Percentiles rank a stretch among this genome's conserved stretches.
phyloP scores from a whole-genome alignment of 2,329 filamentous ascomycete species.

The Nemania abortiva region DNA sequence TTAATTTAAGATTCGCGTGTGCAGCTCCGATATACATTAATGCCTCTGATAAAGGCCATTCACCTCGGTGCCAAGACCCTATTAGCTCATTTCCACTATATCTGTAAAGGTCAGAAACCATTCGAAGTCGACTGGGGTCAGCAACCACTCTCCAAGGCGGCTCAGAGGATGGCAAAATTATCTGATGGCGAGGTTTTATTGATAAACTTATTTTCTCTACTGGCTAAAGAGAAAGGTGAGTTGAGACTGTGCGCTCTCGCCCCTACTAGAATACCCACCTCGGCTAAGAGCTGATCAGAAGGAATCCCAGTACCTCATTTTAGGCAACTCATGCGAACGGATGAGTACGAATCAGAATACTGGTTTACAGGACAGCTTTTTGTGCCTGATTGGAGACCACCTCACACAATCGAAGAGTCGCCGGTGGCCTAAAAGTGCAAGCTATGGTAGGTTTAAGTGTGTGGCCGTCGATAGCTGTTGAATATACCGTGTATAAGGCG shows the following conservation, averaged over 20 bases:
- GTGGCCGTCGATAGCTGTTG: too few species aligned
- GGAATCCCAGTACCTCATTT: background rate
- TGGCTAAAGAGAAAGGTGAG: constrained; percentile 5
- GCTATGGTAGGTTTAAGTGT: background rate
- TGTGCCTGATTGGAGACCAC: background rate
- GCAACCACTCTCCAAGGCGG: constrained; percentile 6
- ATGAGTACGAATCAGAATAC: constrained; percentile 6
- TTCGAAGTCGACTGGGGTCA: constrained; percentile 4
- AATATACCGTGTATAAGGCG: too few species aligned
- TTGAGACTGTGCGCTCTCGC: background rate
- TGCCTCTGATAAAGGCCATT: constrained; percentile 1
- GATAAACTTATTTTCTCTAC: background rate
- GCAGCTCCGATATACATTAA: constrained; percentile 2
- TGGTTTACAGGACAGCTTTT: constrained; percentile 15
- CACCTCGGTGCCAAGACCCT: constrained; percentile 3
- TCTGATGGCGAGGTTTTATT: background rate
- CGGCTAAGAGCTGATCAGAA: background rate
- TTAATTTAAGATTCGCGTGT: background rate
- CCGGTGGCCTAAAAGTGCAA: constrained; percentile 4
- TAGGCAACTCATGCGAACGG: constrained; percentile 5
- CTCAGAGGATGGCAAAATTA: constrained; percentile 5
- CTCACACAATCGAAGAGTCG: background rate
- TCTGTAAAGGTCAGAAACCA: constrained; percentile 9
- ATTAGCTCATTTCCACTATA: constrained; percentile 13
- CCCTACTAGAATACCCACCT: background rate